Percentiles rank a stretch among this genome's conserved stretches.
phyloP scores from a whole-genome alignment of 129 eudicot species.

The Gnaphalium uliginosum region DNA sequence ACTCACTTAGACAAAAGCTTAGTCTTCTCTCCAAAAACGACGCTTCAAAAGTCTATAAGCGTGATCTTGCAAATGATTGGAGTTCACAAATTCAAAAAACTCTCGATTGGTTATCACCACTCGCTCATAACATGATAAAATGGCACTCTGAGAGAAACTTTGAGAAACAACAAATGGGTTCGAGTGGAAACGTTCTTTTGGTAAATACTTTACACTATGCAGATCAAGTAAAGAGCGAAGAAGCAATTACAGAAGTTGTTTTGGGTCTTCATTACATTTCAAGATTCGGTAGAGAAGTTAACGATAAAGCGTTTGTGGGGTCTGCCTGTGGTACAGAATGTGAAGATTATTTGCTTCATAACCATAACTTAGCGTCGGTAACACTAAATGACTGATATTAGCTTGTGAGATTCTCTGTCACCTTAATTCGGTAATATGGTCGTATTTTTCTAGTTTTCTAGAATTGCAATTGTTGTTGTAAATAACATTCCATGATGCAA shows the following conservation, averaged over 20 bases:
- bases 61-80: constrained; percentile 70
- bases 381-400: constrained; percentile 11
- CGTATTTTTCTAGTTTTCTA: background rate
- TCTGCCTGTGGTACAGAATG: constrained; percentile 30
- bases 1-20: constrained; percentile 57
- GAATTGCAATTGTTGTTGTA: constrained; percentile 5
- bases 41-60: constrained; percentile 43
- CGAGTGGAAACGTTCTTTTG: constrained; percentile 60
- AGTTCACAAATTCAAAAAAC: constrained; percentile 46
- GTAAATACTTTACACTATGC: constrained; percentile 89
- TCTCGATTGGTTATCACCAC: constrained; percentile 85
- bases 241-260: constrained; percentile 67
- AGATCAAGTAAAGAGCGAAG: constrained; percentile 67
- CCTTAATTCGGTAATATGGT: background rate
- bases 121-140: constrained; percentile 83
- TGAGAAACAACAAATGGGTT: constrained; percentile 61
- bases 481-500: constrained; percentile 17
- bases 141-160: constrained; percentile 88
- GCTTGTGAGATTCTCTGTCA: background rate
- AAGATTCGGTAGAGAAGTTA: constrained; percentile 56
- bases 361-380: constrained; percentile 25
- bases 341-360: constrained; percentile 36
- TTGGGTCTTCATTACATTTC: constrained; percentile 78
- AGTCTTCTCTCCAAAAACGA: constrained; percentile 34
- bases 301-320: constrained; percentile 46